phyloP scores from a whole-genome alignment of 2,329 filamentous ascomycete species.

The Fusarium sterilihyphosum region DNA sequence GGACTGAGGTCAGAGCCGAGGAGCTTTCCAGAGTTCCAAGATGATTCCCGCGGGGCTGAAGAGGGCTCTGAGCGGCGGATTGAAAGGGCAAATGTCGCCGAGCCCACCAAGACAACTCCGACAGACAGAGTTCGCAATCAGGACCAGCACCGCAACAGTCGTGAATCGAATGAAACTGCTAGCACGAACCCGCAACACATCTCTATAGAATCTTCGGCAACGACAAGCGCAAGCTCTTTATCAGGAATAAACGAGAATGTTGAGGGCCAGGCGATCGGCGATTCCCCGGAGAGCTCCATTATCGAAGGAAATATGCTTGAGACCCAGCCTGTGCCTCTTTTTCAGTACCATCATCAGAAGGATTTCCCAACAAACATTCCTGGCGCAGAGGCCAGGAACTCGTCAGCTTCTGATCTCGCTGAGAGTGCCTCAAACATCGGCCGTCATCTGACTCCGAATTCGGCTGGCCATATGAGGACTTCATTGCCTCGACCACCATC shows the following conservation, averaged over 20 bases:
- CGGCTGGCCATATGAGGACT: slow-evolving; percentile 63
- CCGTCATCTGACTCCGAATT: slow-evolving; percentile 70
- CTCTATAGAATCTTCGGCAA: slow-evolving; percentile 63
- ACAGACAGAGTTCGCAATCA: slow-evolving; percentile 46
- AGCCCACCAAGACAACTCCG: slow-evolving; percentile 47
- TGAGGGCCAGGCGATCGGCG: slow-evolving; percentile 56
- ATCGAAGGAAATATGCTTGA: slow-evolving; percentile 56
- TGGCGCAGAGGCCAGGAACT: slow-evolving; percentile 54
- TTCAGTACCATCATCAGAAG: slow-evolving; percentile 72
- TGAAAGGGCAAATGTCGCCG: slow-evolving; percentile 25
- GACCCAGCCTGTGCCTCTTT: slow-evolving; percentile 61
- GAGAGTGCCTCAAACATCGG: slow-evolving; percentile 64
- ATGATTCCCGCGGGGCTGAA: slow-evolving; percentile 9
- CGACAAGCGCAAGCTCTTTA: slow-evolving; percentile 66
- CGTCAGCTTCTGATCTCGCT: slow-evolving; percentile 62
- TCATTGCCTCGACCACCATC: slow-evolving; percentile 77
- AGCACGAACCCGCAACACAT: slow-evolving; percentile 59
- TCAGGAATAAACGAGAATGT: slow-evolving; percentile 60
- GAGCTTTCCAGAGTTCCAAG: slow-evolving; percentile 20
- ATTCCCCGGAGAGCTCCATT: slow-evolving; percentile 62
- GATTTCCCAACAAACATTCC: slow-evolving; percentile 56
- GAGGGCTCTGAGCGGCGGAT: neutral
- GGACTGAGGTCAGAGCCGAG: slow-evolving; percentile 11
- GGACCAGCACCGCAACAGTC: slow-evolving; percentile 58
- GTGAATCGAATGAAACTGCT: slow-evolving; percentile 62